Conservation (phyloP, 2,329 filamentous ascomycete species). For the Nemania sp. region DNA sequence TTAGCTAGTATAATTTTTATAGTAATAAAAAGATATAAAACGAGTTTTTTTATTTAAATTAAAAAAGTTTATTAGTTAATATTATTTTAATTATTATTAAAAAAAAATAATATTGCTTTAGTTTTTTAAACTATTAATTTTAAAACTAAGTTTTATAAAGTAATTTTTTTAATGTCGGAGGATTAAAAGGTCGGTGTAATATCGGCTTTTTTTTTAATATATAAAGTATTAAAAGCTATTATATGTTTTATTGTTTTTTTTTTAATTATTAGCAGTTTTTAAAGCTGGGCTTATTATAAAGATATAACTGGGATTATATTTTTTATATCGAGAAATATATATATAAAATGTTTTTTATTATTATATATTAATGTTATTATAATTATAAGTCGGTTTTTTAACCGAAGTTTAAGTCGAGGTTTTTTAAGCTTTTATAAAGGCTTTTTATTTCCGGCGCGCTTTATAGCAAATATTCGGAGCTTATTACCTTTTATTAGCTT, state of each 20-base stretch:
- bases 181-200: neutral
- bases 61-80: neutral
- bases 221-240: neutral
- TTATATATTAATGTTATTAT: neutral
- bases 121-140: neutral
- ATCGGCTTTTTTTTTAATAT: neutral
- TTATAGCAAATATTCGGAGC: neutral
- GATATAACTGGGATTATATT: neutral
- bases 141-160: neutral
- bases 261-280: neutral
- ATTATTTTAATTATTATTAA: neutral
- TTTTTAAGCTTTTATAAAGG: too few species aligned
- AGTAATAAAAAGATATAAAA: neutral
- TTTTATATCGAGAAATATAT: neutral
- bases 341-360: neutral
- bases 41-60: neutral
- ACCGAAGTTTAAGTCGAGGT: neutral
- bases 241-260: neutral
- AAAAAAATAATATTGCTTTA: neutral
- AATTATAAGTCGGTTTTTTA: neutral
- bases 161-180: neutral
- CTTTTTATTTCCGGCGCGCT: neutral
- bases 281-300: neutral
- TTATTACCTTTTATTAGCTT: neutral
- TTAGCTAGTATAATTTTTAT: neutral